A percentile compares a stretch with the other conserved stretches of the same genome.
Conservation (phyloP, 1,284 basidiomycete genomes). For the Mycosarcoma mackinlayi region DNA sequence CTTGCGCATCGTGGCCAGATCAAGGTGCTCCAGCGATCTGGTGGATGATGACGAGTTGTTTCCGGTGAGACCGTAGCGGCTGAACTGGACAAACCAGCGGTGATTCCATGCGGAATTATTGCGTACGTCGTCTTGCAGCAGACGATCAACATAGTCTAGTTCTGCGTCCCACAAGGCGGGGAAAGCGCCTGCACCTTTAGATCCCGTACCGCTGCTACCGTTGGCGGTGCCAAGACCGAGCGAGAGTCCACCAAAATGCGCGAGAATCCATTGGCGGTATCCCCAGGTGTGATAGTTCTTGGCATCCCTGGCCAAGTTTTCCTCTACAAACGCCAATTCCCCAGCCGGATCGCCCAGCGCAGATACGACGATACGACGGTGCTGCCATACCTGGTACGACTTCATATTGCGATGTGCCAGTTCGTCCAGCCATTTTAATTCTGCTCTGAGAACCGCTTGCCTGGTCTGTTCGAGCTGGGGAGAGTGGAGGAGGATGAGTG, state of each 20-base stretch:
- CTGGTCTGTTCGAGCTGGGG: constrained; percentile 1
- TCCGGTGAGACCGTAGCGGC: constrained; percentile 26
- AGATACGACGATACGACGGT: constrained; percentile 52
- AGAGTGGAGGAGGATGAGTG: constrained; percentile 48
- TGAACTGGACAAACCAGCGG: constrained; percentile 89
- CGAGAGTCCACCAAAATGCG: constrained; percentile 57
- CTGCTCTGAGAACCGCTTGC: constrained; percentile 27
- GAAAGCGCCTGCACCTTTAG: constrained; percentile 22
- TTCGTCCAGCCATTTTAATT: constrained; percentile 55
- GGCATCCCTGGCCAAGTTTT: constrained; percentile 47
- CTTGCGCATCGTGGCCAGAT: constrained; percentile 31
- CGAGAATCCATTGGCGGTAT: constrained; percentile 63
- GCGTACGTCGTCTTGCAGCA: constrained; percentile 82
- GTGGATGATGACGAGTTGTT: not conserved
- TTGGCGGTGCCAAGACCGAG: not conserved
- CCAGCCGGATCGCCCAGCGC: constrained; percentile 48
- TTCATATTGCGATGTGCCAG: constrained; percentile 63
- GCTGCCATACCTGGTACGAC: constrained; percentile 67
- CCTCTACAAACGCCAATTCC: constrained; percentile 54
- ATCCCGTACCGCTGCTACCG: not conserved
- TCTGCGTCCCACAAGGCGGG: constrained; percentile 80
- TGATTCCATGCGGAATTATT: constrained; percentile 99
- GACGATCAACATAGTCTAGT: constrained; percentile 78
- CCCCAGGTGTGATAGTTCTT: constrained; percentile 68
- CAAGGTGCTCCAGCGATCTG: not conserved